Evolutionary conservation across 495 filamentous ascomycete genomes (phyloP), one percentile per base, ranked within the genome.

Genomic region (Aspergillus sparsus): DNA sequence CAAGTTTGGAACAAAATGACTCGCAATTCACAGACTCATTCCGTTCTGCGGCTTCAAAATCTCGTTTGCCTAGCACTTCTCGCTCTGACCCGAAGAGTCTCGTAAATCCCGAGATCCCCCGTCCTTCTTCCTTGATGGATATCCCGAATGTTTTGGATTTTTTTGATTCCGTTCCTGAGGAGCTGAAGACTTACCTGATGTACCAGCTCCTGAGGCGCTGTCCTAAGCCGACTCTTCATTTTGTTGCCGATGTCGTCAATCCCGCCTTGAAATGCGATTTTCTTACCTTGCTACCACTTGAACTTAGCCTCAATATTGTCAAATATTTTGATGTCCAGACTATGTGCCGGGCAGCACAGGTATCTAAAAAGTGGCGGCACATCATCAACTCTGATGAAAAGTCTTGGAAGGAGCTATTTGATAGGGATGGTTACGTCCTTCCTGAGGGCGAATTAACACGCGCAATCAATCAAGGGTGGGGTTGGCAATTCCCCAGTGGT

Each of bases 181-280:
- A 92, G 60, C 81, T 98, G 81, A 91, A 98, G 70, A 88, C 85
- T 0, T 96, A 95, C 68, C 84, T 99, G 67, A 96, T 98, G 89
- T 97, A 93, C 68, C 92, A 98, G 66, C 84, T 99, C 37, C 80
- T 99, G 27, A 87, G 89, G 34, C 85, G 95, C 42, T 97, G 94
- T 71, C 83, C 90, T 6, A 89, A 96, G 62, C 90, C 91, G 18
- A 97, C 93, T 0, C 80, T 99, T 2, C 92, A 92, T 71, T 87
- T 96, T 50, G 89, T 99, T 63, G 91, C 95, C 21, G 87, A 91
- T 62, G 87, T 92, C 36, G 93, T 99, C 58, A 97, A 97, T 70
- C 95, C 95, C 6, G 92, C 93, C n/a, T 74, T 99, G 60, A 96
- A 96, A 73, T 95, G 91, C 68, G 93, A 99, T 69, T 96, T 97